A percentile compares a stretch with the other conserved stretches of the same genome.
phyloP scores from a whole-genome alignment of 2,329 filamentous ascomycete genomes.

The Fusarium sp. region DNA sequence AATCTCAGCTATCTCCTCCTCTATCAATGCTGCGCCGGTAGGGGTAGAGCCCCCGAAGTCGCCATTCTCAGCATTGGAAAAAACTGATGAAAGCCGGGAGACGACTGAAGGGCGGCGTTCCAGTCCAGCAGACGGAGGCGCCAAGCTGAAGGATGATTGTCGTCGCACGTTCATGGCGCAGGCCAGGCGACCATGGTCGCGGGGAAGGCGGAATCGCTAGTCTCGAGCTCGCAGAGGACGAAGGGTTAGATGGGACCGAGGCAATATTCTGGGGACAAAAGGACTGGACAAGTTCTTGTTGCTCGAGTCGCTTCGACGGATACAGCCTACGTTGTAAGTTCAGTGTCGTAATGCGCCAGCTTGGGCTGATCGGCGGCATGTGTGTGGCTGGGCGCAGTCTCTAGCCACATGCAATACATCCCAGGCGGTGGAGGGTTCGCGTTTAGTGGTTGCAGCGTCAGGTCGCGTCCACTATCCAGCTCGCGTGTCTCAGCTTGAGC shows the following conservation, averaged over 20 bases:
- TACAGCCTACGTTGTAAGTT: slow-evolving; percentile 21
- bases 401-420: slow-evolving; percentile 24
- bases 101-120: slow-evolving; percentile 70
- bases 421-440: slow-evolving; percentile 37
- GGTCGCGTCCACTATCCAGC: slow-evolving; percentile 29
- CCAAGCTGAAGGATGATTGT: slow-evolving; percentile 66
- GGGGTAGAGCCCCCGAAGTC: slow-evolving; percentile 66
- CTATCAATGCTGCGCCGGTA: slow-evolving; percentile 79
- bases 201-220: slow-evolving; percentile 16
- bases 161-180: slow-evolving; percentile 65
- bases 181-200: slow-evolving; percentile 58
- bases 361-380: slow-evolving; percentile 35
- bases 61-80: slow-evolving; percentile 76
- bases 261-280: neutral
- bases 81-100: slow-evolving; percentile 77
- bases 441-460: slow-evolving; percentile 52
- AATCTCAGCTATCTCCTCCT: slow-evolving; percentile 97
- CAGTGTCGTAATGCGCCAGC: slow-evolving; percentile 33
- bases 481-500: slow-evolving; percentile 14
- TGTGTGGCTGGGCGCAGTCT: slow-evolving; percentile 44
- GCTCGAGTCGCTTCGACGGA: slow-evolving; percentile 13
- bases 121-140: slow-evolving; percentile 53
- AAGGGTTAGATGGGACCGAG: neutral
- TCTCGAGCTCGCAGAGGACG: slow-evolving; percentile 10
- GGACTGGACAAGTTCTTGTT: neutral